Base-by-base conservation (phyloP, 2,329 filamentous ascomycete species). In the Didymella keratinophila region DNA sequence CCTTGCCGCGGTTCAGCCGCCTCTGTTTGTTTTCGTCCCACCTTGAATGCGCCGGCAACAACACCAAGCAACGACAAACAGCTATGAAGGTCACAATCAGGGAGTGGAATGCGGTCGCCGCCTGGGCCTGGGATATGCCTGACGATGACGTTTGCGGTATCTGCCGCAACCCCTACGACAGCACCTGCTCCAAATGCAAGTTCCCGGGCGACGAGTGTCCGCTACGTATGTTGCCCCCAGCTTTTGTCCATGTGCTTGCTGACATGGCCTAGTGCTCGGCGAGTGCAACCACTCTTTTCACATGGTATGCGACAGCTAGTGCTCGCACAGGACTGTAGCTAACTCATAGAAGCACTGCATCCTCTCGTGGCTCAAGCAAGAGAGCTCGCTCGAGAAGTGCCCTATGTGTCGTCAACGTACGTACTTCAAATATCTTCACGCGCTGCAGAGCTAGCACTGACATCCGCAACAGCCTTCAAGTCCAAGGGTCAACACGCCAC, bases 81-180 rank as follows among this genome's bases (percentile, higher is more conserved):
- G 39, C 48, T 46, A 99, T 99, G 95, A 98, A 97, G 80, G 92
- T 98, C 81, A 95, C 88, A 46, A 95, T 98, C 79, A 91, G 89
- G 72, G 87, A 92, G 75, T 98, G 94, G 92, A 90, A 95, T 71
- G 91, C 93, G 4, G 92, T 99, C 62, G 95, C 95, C 18, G 94
- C 93, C 54, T 99, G 95, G 95, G 89, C 92, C 65, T 99, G 95
- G 95, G 92, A 98, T 76, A 91, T 98, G 72, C 93, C 94, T 23
- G 93, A 97, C 71, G 94, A 97, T 80, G 94, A 99, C 76, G 93
- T 98, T 63, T 99, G 95, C 71, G 95, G 95, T 70, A 99, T 99
- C 80, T 99, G 95, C 79, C 94, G 96, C 75, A 93, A 96, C 62
- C 91, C 97, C 72, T 99, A 98, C 75, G 95, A 99, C 76, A 94